phyloP scores from a whole-genome alignment of 169 alveolate species.

The Babesia sp. region DNA sequence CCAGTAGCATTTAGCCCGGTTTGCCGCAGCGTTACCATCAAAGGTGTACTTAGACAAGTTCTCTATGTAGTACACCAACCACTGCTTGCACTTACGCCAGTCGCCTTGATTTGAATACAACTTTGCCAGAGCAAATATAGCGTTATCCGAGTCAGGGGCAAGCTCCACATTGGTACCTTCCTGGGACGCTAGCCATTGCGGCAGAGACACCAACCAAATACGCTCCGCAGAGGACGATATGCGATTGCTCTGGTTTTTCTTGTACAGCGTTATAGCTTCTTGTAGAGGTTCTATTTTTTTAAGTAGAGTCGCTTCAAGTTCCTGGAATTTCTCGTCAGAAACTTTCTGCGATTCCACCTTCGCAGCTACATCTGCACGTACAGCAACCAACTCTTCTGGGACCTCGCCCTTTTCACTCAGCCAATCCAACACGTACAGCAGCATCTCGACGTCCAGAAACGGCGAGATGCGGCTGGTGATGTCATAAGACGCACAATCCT shows the following conservation, averaged over 20 bases:
- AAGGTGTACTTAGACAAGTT: constrained; percentile 72
- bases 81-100: constrained; percentile 67
- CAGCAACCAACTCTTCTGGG: constrained; percentile 23
- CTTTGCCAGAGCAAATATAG: constrained; percentile 71
- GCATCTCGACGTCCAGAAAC: constrained; percentile 77
- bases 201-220: constrained; percentile 63
- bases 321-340: constrained; percentile 57
- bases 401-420: constrained; percentile 64
- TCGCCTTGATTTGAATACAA: constrained; percentile 75
- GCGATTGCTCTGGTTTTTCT: constrained; percentile 67
- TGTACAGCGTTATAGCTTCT: constrained; percentile 68
- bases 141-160: constrained; percentile 65
- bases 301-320: constrained; percentile 37
- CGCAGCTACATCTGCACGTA: constrained; percentile 30
- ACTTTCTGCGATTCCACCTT: constrained; percentile 50
- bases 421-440: constrained; percentile 73
- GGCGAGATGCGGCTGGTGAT: constrained; percentile 65
- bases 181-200: constrained; percentile 72
- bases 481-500: constrained; percentile 46
- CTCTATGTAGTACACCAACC: constrained; percentile 71
- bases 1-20: constrained; percentile 76
- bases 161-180: constrained; percentile 39
- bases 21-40: constrained; percentile 70
- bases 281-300: constrained; percentile 65
- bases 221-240: constrained; percentile 70